Conservation (phyloP, 2,329 filamentous ascomycete genomes). For the Mycocentrospora acerina region DNA sequence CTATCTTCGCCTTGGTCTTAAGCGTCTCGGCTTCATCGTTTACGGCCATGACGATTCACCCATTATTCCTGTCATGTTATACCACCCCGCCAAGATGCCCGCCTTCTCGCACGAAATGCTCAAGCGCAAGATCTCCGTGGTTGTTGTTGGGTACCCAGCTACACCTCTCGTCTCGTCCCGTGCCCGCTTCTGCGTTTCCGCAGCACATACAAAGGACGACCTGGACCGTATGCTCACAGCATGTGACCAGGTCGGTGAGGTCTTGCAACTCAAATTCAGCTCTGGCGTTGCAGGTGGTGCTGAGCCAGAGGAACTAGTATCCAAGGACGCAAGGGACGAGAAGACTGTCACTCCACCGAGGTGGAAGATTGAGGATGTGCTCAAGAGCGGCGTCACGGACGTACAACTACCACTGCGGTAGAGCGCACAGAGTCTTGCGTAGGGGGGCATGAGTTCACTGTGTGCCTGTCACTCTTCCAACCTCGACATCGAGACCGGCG, state of each 20-base stretch:
- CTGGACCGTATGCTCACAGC: constrained; percentile 85
- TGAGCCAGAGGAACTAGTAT: constrained; percentile 73
- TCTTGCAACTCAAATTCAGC: constrained; percentile 95
- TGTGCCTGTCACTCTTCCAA: no score
- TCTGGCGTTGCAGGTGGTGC: constrained; percentile 89
- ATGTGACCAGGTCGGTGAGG: constrained; percentile 89
- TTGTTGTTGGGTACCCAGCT: constrained; percentile 95
- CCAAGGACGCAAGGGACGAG: constrained; percentile 53
- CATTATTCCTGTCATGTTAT: constrained; percentile 91
- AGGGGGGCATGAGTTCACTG: background rate
- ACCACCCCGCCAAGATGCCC: constrained; percentile 98
- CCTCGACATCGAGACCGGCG: no score
- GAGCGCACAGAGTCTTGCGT: background rate
- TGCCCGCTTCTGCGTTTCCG: constrained; percentile 91
- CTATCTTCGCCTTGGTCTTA: constrained; percentile 95
- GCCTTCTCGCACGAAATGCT: constrained; percentile 99
- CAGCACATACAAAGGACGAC: constrained; percentile 97
- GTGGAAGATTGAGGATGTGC: constrained; percentile 75
- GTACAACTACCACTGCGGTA: constrained; percentile 72
- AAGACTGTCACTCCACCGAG: constrained; percentile 65
- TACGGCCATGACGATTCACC: constrained; percentile 98
- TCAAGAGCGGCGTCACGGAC: constrained; percentile 73
- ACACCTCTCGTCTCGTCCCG: constrained; percentile 94
- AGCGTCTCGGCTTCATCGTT: constrained; percentile 94
- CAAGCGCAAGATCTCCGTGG: constrained; percentile 93